A percentile compares a stretch with the other conserved stretches of the same genome.
Evolutionary conservation across 345 rosid species (phyloP).

Genomic region (Eucalyptus lansdowneana): DNA sequence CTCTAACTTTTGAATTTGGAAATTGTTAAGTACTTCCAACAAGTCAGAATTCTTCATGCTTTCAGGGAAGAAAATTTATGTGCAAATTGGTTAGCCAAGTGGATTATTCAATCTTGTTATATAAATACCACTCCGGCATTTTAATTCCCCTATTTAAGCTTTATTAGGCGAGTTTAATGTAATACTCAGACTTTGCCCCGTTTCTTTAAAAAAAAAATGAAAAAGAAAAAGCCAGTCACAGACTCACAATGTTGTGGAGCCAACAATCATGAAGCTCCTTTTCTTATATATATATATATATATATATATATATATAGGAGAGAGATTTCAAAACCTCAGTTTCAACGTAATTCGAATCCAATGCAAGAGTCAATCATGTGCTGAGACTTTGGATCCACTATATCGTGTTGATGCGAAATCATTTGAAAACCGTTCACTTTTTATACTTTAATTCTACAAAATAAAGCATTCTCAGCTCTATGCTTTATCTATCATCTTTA

Average conservation of each 20-base stretch:
- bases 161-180: neutral
- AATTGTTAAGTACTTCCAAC: neutral
- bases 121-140: neutral
- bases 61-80: neutral
- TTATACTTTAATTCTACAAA: neutral
- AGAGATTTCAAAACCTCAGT: neutral
- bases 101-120: neutral
- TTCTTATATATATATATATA: neutral
- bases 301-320: neutral
- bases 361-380: neutral
- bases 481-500: neutral
- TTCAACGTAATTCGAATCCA: neutral
- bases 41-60: neutral
- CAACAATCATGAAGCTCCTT: neutral
- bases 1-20: neutral
- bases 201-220: neutral
- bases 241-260: neutral
- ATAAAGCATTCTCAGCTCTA: neutral
- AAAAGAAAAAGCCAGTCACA: neutral
- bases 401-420: neutral
- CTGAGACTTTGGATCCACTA: neutral
- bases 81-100: neutral
- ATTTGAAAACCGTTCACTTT: neutral
- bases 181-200: neutral
- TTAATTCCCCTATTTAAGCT: neutral